Evolutionary conservation across 352 stramenopile genomes (phyloP).

Genomic region (Pythium utonaiense): DNA sequence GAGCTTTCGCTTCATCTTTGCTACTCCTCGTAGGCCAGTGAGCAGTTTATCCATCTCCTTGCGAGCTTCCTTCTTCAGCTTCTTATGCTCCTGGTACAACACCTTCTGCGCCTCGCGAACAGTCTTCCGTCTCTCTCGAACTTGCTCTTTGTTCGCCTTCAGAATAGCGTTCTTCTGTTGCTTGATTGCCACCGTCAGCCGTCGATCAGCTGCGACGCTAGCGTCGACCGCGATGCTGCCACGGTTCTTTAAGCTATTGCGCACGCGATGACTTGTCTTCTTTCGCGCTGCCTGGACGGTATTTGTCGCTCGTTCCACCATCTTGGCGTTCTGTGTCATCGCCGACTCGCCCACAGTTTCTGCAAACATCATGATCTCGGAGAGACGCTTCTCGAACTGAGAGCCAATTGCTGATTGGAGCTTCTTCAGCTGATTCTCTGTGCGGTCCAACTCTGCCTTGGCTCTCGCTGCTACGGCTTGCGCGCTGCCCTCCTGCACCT

Average conservation of each 20-base stretch:
- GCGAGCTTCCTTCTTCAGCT: constrained; percentile 32
- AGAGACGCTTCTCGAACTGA: constrained; percentile 53
- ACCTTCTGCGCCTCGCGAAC: constrained; percentile 39
- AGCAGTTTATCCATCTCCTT: constrained; percentile 44
- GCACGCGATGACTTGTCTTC: constrained; percentile 1
- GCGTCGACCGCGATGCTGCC: not conserved
- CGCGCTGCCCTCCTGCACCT: constrained; percentile 35
- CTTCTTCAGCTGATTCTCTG: constrained; percentile 57
- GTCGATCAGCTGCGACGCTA: constrained; percentile 12
- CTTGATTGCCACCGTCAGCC: constrained; percentile 47
- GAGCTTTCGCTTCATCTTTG: constrained; percentile 58
- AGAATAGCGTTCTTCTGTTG: constrained; percentile 54
- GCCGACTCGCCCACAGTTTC: constrained; percentile 24
- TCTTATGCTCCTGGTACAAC: constrained; percentile 30
- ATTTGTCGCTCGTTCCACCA: constrained; percentile 16
- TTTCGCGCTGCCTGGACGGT: constrained; percentile 6
- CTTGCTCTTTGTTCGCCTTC: constrained; percentile 34
- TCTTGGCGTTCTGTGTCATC: constrained; percentile 7
- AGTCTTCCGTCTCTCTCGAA: constrained; percentile 37
- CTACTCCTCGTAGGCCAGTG: constrained; percentile 39
- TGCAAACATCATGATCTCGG: constrained; percentile 37
- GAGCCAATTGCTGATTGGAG: constrained; percentile 47
- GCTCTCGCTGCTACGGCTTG: constrained; percentile 37
- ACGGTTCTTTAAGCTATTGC: not conserved
- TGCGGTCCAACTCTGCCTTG: constrained; percentile 42